These are phyloP conservation scores for Populus tremula DNA, from an alignment of 345 rosid species.

Conservation along the genomic window DNA sequence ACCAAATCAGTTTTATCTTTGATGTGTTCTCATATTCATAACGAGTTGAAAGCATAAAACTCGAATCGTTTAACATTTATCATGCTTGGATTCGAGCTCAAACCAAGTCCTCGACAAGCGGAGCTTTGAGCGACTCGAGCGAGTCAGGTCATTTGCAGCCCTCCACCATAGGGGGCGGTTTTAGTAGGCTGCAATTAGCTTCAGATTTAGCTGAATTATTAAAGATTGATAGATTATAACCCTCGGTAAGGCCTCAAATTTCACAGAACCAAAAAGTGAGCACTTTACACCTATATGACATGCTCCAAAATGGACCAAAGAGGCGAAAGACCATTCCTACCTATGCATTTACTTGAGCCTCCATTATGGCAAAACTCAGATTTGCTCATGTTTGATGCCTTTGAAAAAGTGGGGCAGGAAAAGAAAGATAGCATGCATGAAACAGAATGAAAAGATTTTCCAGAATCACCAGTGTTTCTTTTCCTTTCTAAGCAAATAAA, in stretches of 20 bases:
- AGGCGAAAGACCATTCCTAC: background rate
- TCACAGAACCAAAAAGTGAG: background rate
- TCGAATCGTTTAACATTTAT: too few species aligned
- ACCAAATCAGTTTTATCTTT: too few species aligned
- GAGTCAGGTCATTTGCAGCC: too few species aligned
- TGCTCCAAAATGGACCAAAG: background rate
- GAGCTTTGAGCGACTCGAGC: too few species aligned
- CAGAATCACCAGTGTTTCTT: constrained; percentile 7
- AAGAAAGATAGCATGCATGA: background rate
- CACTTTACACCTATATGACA: background rate
- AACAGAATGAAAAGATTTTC: background rate
- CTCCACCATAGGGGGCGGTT: too few species aligned
- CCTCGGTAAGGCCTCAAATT: background rate
- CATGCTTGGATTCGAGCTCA: too few species aligned
- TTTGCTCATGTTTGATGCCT: background rate
- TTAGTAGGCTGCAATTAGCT: background rate
- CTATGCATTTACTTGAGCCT: background rate
- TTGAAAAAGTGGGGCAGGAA: background rate
- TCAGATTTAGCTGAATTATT: background rate
- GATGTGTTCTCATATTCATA: too few species aligned
- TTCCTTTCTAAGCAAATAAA: constrained; percentile 3
- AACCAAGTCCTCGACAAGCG: too few species aligned
- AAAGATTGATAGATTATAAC: background rate
- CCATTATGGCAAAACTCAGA: background rate
- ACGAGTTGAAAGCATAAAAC: too few species aligned